A percentile compares a stretch with the other conserved stretches of the same genome.
Evolutionary conservation across 2,329 filamentous ascomycete genomes (phyloP).

Genomic region (Metarhizium rileyi): DNA sequence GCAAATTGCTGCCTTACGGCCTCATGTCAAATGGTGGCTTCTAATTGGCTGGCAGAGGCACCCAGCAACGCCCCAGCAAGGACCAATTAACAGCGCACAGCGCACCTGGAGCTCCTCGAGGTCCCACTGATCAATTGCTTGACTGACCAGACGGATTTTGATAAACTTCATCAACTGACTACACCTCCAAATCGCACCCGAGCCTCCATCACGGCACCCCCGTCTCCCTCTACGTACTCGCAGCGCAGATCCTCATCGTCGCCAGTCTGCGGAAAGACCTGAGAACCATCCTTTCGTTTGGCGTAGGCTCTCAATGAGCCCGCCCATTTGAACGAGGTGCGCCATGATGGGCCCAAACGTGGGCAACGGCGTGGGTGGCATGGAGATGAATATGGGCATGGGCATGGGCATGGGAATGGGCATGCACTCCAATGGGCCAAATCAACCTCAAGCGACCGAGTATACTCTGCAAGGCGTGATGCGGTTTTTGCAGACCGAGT

Average conservation of each 20-base stretch:
- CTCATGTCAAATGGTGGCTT: conserved; percentile 15
- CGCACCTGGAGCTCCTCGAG: conserved; percentile 13
- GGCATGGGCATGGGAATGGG: conserved; percentile 34
- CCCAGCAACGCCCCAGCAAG: neutral
- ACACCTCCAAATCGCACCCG: neutral
- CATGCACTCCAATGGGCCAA: conserved; percentile 36
- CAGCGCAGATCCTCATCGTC: neutral
- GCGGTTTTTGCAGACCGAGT: conserved; percentile 98
- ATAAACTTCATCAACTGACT: neutral
- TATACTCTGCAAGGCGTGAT: conserved; percentile 72
- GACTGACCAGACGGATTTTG: conserved; percentile 6
- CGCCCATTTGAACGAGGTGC: conserved; percentile 24
- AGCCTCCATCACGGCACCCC: neutral
- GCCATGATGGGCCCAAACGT: conserved; percentile 33
- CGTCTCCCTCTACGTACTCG: neutral
- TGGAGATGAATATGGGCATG: conserved; percentile 33
- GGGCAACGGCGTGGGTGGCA: conserved; percentile 35
- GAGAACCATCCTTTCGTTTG: conserved; percentile 13
- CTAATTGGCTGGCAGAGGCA: conserved; percentile 20
- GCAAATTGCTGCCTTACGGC: conserved; percentile 25
- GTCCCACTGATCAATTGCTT: neutral
- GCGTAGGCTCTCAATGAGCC: conserved; percentile 26
- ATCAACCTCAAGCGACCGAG: conserved; percentile 49
- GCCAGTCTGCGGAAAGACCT: conserved; percentile 6
- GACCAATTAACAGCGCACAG: conserved; percentile 9